Evolutionary conservation across 257 asterid genomes (phyloP).

Genomic region (Cynanchum wilfordii): DNA sequence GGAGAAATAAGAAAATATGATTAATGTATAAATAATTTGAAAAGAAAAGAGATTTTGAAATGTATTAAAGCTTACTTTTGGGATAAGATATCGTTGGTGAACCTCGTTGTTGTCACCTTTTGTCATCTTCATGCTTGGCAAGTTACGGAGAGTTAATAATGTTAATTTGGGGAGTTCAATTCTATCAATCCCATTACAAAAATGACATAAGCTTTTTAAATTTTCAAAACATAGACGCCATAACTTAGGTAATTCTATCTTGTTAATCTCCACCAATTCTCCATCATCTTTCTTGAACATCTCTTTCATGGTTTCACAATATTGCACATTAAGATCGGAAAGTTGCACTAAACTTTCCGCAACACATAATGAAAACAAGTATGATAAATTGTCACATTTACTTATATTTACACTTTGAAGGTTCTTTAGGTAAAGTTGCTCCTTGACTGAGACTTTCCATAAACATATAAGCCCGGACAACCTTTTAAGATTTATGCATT

Average conservation of each 20-base stretch:
- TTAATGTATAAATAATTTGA: too few relatives aligned
- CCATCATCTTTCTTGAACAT: neutral
- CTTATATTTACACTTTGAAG: neutral
- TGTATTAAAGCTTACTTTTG: too few relatives aligned
- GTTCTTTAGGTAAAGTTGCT: neutral
- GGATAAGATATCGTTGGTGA: too few relatives aligned
- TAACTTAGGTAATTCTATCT: neutral
- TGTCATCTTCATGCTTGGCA: too few relatives aligned
- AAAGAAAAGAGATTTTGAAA: too few relatives aligned
- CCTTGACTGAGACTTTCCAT: neutral
- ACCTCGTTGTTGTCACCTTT: too few relatives aligned
- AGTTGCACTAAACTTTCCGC: neutral
- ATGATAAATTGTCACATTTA: neutral
- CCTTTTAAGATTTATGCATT: neutral
- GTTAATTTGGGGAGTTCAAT: too few relatives aligned
- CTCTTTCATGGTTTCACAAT: neutral
- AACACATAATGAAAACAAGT: neutral
- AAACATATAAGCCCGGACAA: neutral
- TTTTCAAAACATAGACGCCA: fast-evolving
- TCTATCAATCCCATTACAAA: neutral
- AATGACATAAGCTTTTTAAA: neutral
- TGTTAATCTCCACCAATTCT: neutral
- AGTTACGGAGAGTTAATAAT: too few relatives aligned
- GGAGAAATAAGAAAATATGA: too few relatives aligned
- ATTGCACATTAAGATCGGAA: fast-evolving